Evolutionary conservation across 805 yeast genomes (phyloP).

Genomic region (Saturnispora mendoncae): DNA sequence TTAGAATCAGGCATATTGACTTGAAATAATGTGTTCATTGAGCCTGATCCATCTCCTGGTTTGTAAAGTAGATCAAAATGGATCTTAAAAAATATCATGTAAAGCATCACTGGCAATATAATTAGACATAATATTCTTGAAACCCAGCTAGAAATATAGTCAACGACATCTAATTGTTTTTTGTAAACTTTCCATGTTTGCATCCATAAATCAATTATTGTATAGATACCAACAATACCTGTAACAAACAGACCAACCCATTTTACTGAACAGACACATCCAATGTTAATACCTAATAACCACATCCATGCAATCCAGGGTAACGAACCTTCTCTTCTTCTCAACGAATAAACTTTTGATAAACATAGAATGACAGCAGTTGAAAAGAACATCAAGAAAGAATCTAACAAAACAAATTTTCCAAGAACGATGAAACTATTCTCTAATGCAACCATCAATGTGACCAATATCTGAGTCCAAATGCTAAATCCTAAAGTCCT

Average conservation of each 20-base stretch:
- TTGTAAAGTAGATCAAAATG: slow-evolving; percentile 68
- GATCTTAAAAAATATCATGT: slow-evolving; percentile 58
- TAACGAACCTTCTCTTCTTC: slow-evolving; percentile 30
- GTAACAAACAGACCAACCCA: slow-evolving; percentile 88
- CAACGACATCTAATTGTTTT: slow-evolving; percentile 40
- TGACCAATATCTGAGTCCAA: slow-evolving; percentile 49
- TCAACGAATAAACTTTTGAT: slow-evolving; percentile 43
- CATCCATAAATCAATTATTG: slow-evolving; percentile 83
- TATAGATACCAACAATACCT: slow-evolving; percentile 79
- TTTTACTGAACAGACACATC: slow-evolving; percentile 77
- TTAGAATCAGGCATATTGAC: slow-evolving; percentile 68
- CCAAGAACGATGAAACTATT: slow-evolving; percentile 62
- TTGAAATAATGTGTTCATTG: slow-evolving; percentile 84
- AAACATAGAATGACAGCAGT: slow-evolving; percentile 58
- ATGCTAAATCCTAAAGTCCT: slow-evolving; percentile 46
- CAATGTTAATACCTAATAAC: slow-evolving; percentile 58
- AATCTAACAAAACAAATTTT: slow-evolving; percentile 67
- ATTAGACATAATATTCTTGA: slow-evolving; percentile 60
- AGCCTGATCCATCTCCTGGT: slow-evolving; percentile 83
- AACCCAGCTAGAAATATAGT: slow-evolving; percentile 54
- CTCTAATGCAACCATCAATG: slow-evolving; percentile 58
- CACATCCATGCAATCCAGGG: slow-evolving; percentile 47
- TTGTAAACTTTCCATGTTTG: slow-evolving; percentile 55
- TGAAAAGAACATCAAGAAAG: slow-evolving; percentile 69
- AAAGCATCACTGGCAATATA: slow-evolving; percentile 52